Conservation (phyloP, 2,329 filamentous ascomycete genomes). For the Thermomyces lanuginosus region DNA sequence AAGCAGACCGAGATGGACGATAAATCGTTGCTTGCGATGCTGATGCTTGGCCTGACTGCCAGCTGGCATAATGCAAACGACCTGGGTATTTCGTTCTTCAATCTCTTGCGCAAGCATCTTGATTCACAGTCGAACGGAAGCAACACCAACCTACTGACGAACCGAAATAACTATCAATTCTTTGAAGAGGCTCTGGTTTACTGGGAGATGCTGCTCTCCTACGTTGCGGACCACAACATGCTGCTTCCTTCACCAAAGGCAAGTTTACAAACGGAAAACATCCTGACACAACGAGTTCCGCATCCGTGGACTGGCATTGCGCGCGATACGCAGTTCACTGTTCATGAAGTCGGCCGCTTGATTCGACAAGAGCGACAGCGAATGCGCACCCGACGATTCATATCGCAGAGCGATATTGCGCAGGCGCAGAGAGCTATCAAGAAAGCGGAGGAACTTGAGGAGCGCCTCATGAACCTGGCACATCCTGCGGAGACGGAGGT, state of each 20-base stretch:
- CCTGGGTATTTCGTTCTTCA: slow-evolving; percentile 38
- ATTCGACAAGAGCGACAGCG: slow-evolving; percentile 22
- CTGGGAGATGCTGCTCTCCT: slow-evolving; percentile 44
- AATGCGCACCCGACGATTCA: slow-evolving; percentile 20
- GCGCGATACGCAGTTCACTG: slow-evolving; percentile 20
- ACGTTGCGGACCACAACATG: slow-evolving; percentile 31
- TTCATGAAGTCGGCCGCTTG: slow-evolving; percentile 31
- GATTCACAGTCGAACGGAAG: slow-evolving; percentile 21
- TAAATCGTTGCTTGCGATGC: slow-evolving; percentile 39
- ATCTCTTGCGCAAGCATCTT: slow-evolving; percentile 26
- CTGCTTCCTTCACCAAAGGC: slow-evolving; percentile 11
- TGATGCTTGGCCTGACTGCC: slow-evolving; percentile 43
- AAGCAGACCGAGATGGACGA: slow-evolving; percentile 34
- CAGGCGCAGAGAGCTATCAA: slow-evolving; percentile 20
- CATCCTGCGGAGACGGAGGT: slow-evolving; percentile 33
- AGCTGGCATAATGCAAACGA: slow-evolving; percentile 43
- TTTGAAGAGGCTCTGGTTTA: slow-evolving; percentile 41
- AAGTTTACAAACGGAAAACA: slow-evolving; percentile 11
- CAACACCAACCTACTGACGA: slow-evolving; percentile 6
- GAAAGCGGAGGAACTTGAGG: slow-evolving; percentile 28
- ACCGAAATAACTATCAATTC: slow-evolving; percentile 33
- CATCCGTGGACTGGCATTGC: slow-evolving; percentile 27
- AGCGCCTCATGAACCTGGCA: slow-evolving; percentile 31
- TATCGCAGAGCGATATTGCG: slow-evolving; percentile 19
- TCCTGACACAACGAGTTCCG: slow-evolving; percentile 20